Evolutionary conservation across 352 stramenopile species (phyloP), one percentile per base, ranked within the genome.

Genomic region (Pythium monospermum): DNA sequence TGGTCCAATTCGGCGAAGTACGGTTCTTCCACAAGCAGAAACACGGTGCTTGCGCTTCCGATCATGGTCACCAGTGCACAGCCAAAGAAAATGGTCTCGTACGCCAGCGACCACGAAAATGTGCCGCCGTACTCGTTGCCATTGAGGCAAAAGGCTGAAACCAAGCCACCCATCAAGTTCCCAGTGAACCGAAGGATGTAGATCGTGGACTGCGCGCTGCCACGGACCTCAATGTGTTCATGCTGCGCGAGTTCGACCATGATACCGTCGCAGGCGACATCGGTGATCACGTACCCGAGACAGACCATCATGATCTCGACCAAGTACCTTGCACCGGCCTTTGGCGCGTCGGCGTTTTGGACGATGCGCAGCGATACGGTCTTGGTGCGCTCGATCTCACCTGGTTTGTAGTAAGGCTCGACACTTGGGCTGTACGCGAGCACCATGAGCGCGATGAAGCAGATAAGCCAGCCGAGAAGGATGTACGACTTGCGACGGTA

Each of bases 401-500:
- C 69, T 1, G 56, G 41, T 25, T 65, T 64, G 60, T 76, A 88
- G 48, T 83, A 89, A 22, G 75, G 67, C 13, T 68, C 40, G 15
- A 71, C 71, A 15, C 68, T 60, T 19, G 69, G 71, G 32, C 76
- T 71, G 51, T 71, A 85, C 4, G 72, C 69, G 32, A 87, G 56
- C 16, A 78, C 36, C 47, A 84, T 70, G 31, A 83, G 56, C 23
- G 72, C 68, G 16, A 61, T 30, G 26, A 85, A 73, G 56, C 63
- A 82, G 23, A 89, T 51, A 18, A 63, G 0, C 78, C 76, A 89
- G 16, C 78, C 78, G 47, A 86, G 68, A 26, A 89, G 56, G 59
- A 89, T 84, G 59, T 89, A 87, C 8, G 78, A 73, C 49, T 85
- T 87, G 42, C 78, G 66, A 8, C 78, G 76, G 39, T 80, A 85